Evolutionary conservation across 257 asterid genomes (phyloP).

Genomic region (Jacaranda copaia): DNA sequence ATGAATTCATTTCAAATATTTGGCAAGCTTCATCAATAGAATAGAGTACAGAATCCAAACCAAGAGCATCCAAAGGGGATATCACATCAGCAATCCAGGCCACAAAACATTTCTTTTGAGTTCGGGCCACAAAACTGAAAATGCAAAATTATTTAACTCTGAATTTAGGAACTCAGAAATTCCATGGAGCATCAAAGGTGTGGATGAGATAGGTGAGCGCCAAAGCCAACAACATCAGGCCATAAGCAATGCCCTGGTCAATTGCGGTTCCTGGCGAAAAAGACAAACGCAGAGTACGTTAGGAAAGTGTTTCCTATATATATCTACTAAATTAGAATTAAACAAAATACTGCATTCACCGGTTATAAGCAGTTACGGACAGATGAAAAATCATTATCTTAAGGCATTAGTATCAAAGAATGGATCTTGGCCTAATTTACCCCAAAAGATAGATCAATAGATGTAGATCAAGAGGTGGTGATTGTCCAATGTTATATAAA

Average conservation of each 20-base stretch:
- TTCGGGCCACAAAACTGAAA: background rate
- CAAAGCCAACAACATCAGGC: constrained; percentile 73
- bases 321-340: no score
- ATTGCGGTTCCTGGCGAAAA: constrained; percentile 66
- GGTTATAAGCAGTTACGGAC: no score
- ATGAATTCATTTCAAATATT: background rate
- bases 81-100: background rate
- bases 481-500: no score
- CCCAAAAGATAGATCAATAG: no score
- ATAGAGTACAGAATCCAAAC: background rate
- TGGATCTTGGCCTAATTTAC: no score
- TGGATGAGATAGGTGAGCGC: constrained; percentile 80
- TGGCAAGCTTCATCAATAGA: background rate
- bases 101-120: background rate
- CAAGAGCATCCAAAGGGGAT: background rate
- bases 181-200: constrained; percentile 58
- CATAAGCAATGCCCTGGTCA: constrained; percentile 78
- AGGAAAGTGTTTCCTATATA: background rate
- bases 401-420: background rate
- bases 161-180: background rate
- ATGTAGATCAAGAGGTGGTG: no score
- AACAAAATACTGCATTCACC: no score
- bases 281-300: background rate
- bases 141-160: background rate
- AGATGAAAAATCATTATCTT: background rate